A percentile compares a stretch with the other conserved stretches of the same genome.
phyloP scores from a whole-genome alignment of 768 basidiomycete genomes.

The Tylopilus balloui region DNA sequence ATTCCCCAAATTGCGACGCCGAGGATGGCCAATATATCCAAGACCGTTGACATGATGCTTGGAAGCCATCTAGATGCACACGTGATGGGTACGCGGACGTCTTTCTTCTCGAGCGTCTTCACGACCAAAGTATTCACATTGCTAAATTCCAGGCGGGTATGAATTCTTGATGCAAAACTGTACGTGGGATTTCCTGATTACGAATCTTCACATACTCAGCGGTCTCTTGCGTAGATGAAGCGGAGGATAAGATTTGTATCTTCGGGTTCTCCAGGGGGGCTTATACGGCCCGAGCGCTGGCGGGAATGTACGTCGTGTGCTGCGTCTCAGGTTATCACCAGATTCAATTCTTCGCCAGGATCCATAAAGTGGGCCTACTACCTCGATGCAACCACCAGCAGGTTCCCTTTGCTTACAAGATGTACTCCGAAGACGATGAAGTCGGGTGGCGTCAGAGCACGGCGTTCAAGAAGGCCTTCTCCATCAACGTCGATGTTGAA shows the following conservation, averaged over 20 bases:
- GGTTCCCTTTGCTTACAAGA: constrained; percentile 65
- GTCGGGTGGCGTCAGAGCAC: constrained; percentile 59
- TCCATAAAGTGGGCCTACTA: constrained; percentile 69
- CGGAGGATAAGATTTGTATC: constrained; percentile 70
- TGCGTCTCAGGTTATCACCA: too few species aligned
- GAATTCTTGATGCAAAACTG: constrained; percentile 79
- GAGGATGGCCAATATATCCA: constrained; percentile 48
- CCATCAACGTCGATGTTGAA: constrained; percentile 68
- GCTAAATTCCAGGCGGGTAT: constrained; percentile 50
- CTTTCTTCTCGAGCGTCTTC: not conserved
- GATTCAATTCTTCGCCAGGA: constrained; percentile 31
- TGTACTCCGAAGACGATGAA: constrained; percentile 59
- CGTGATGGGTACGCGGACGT: constrained; percentile 51
- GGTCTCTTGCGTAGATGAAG: constrained; percentile 42
- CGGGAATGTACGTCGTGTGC: constrained; percentile 54
- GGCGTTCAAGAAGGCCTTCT: constrained; percentile 72
- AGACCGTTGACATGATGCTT: constrained; percentile 57
- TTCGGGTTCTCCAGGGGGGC: constrained; percentile 84
- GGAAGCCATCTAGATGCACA: constrained; percentile 62
- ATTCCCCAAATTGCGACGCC: constrained; percentile 61
- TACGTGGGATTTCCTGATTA: constrained; percentile 25
- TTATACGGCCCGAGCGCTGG: constrained; percentile 65
- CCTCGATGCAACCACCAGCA: constrained; percentile 70
- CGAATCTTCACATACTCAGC: not conserved
- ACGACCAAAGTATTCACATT: not conserved